A percentile compares a stretch with the other conserved stretches of the same genome.
These are phyloP conservation scores for Psilocybe cyanescens DNA, from an alignment of 768 basidiomycete genomes.

Conservation along the genomic window DNA sequence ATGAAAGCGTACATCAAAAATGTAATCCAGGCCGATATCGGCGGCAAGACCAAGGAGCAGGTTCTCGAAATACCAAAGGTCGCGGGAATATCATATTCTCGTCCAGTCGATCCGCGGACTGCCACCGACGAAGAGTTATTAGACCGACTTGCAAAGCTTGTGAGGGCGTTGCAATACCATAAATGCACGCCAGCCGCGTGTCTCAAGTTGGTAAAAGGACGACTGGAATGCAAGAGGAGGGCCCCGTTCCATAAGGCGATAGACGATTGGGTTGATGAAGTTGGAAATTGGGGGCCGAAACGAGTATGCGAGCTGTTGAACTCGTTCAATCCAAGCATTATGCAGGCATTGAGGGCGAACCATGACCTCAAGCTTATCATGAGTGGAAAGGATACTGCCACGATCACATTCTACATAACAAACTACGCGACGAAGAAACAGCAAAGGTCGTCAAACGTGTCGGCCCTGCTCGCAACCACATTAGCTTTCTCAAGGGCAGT, in stretches of 20 bases:
- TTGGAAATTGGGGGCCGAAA: conserved; percentile 33
- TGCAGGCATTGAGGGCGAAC: conserved; percentile 31
- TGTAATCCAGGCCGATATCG: conserved; percentile 35
- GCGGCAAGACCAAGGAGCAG: conserved; percentile 11
- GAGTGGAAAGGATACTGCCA: conserved; percentile 34
- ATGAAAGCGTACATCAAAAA: too few species aligned
- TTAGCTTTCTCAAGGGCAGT: too few species aligned
- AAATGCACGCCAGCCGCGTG: conserved; percentile 30
- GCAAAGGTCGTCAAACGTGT: conserved; percentile 32
- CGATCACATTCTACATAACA: conserved; percentile 40
- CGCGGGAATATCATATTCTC: conserved; percentile 31
- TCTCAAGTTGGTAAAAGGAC: conserved; percentile 16
- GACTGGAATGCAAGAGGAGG: conserved; percentile 33
- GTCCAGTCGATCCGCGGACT: conserved; percentile 35
- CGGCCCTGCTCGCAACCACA: conserved; percentile 38
- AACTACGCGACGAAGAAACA: conserved; percentile 47
- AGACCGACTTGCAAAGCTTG: conserved; percentile 26
- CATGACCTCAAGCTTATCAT: conserved; percentile 42
- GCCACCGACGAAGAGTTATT: not conserved
- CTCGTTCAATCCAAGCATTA: conserved; percentile 28
- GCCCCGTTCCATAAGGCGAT: conserved; percentile 30
- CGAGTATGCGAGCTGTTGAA: conserved; percentile 26
- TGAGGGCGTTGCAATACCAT: conserved; percentile 34
- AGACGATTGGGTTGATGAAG: conserved; percentile 26
- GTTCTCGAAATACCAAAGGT: conserved; percentile 21